Conservation (phyloP, 805 yeast species). For the Groenewaldozyma tartarivorans region DNA sequence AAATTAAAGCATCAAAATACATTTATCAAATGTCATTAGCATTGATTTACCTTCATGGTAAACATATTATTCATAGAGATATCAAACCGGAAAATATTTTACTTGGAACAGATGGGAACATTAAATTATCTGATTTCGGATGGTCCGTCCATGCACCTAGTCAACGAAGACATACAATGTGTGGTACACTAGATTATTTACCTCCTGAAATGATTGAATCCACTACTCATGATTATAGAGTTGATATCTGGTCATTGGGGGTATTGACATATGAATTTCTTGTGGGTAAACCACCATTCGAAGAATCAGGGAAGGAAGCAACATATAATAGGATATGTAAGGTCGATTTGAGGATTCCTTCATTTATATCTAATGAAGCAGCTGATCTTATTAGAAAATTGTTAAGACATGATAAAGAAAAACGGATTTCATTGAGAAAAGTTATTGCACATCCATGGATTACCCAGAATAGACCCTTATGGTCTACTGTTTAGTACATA, state of each 20-base stretch:
- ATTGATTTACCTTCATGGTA: slow-evolving; percentile 63
- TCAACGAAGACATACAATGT: slow-evolving; percentile 64
- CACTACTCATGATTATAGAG: slow-evolving; percentile 64
- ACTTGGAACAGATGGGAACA: slow-evolving; percentile 60
- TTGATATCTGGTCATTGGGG: slow-evolving; percentile 92
- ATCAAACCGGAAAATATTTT: slow-evolving; percentile 90
- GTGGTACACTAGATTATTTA: slow-evolving; percentile 90
- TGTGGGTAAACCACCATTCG: slow-evolving; percentile 89
- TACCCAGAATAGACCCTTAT: slow-evolving; percentile 45
- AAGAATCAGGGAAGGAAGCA: slow-evolving; percentile 60
- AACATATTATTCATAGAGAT: slow-evolving; percentile 82
- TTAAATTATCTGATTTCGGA: slow-evolving; percentile 90
- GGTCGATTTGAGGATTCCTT: slow-evolving; percentile 69
- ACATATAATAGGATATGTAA: slow-evolving; percentile 74
- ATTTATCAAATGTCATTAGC: slow-evolving; percentile 79
- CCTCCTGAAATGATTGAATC: slow-evolving; percentile 94
- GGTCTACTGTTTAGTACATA: slow-evolving; percentile 34
- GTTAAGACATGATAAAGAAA: slow-evolving; percentile 57
- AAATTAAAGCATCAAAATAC: slow-evolving; percentile 56
- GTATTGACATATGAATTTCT: slow-evolving; percentile 75
- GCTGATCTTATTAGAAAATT: slow-evolving; percentile 58
- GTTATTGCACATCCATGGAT: slow-evolving; percentile 83
- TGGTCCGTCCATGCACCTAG: slow-evolving; percentile 77
- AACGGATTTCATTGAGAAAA: slow-evolving; percentile 51
- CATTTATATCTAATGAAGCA: slow-evolving; percentile 62